Percentiles rank a stretch among this genome's conserved stretches.
Conservation (phyloP, 352 stramenopile genomes). For the Blastocystis hominis region DNA sequence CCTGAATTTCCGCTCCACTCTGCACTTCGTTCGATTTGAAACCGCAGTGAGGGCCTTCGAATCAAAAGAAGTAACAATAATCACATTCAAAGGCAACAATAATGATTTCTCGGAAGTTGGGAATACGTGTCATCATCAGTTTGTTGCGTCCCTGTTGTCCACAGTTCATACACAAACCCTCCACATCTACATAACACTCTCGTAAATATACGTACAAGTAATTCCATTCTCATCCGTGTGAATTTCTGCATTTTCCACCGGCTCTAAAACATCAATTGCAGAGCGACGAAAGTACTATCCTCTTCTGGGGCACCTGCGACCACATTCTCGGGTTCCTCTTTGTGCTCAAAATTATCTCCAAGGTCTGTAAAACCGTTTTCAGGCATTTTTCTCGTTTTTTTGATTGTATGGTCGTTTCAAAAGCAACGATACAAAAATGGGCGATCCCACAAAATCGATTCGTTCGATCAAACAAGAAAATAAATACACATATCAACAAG, state of each 20-base stretch:
- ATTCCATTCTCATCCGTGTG: constrained; percentile 51
- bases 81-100: constrained; percentile 80
- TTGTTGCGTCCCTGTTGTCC: constrained; percentile 73
- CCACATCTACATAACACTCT: constrained; percentile 62
- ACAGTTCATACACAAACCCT: constrained; percentile 81
- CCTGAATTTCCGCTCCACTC: constrained; percentile 65
- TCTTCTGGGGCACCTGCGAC: neutral
- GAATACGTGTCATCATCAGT: constrained; percentile 80
- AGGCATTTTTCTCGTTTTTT: neutral
- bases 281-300: neutral
- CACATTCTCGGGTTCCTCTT: neutral
- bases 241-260: neutral
- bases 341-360: constrained; percentile 18
- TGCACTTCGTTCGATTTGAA: constrained; percentile 65
- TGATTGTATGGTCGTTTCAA: neutral
- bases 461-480: constrained; percentile 1
- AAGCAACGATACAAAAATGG: neutral
- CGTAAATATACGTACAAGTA: constrained; percentile 32
- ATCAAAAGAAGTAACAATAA: neutral
- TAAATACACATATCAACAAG: constrained; percentile 14
- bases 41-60: constrained; percentile 66
- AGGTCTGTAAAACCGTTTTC: constrained; percentile 47
- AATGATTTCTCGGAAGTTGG: constrained; percentile 84
- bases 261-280: neutral
- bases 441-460: neutral